Conservation (phyloP, 441 rosid species). For the Pelargonium hybrid region DNA sequence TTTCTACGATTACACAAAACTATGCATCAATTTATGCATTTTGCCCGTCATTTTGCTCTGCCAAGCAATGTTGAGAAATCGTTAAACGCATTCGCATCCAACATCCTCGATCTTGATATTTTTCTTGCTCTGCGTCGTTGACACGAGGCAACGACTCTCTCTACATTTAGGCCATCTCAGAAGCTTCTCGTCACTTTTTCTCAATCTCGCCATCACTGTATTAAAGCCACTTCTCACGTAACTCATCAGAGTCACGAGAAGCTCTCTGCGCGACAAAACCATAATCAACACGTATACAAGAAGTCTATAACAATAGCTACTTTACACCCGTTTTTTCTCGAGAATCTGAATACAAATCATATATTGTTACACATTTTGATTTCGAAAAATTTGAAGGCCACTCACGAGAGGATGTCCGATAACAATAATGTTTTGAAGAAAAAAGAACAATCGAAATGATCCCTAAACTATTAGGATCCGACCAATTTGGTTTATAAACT, state of each 20-base stretch:
- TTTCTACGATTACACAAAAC: slow-evolving; percentile 13
- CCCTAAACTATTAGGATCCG: neutral
- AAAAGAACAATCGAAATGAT: neutral
- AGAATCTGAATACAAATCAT: no score
- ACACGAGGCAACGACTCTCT: slow-evolving; percentile 47
- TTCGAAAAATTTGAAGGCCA: neutral
- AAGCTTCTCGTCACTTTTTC: slow-evolving; percentile 41
- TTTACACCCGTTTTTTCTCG: neutral
- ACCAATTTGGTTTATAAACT: no score
- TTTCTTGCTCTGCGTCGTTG: slow-evolving; percentile 40
- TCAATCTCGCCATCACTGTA: slow-evolving; percentile 42
- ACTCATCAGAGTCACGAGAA: slow-evolving; percentile 32
- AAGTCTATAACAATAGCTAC: neutral
- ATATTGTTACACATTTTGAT: no score
- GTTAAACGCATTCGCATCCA: slow-evolving; percentile 46
- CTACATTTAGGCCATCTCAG: slow-evolving; percentile 50
- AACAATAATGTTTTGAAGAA: neutral
- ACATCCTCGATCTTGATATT: slow-evolving; percentile 33
- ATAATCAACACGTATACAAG: neutral
- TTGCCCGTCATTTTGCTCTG: no score
- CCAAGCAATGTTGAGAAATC: no score
- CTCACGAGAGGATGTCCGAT: neutral
- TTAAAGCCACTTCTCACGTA: slow-evolving; percentile 53
- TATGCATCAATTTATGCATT: no score
- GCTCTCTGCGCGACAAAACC: slow-evolving; percentile 42